Evolutionary conservation across 2,329 filamentous ascomycete species (phyloP).

Genomic region (Xylogone sp.): DNA sequence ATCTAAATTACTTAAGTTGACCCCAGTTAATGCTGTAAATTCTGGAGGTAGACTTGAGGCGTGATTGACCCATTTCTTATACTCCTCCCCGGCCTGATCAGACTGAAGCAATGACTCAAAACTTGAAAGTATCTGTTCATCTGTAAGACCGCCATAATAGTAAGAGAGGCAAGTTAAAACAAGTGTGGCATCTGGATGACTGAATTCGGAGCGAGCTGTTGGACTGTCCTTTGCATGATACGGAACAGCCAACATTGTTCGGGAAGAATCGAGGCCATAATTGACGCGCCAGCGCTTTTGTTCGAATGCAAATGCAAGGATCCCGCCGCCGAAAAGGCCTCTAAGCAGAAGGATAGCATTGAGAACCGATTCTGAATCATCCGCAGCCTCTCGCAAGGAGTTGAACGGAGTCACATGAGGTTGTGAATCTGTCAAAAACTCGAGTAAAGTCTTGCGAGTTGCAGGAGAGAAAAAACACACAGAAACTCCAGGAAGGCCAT

Average conservation of each 20-base stretch:
- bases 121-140: conserved; percentile 43
- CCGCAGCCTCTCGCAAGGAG: not conserved
- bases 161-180: conserved; percentile 51
- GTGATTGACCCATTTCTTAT: conserved; percentile 42
- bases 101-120: conserved; percentile 46
- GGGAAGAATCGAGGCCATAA: conserved; percentile 49
- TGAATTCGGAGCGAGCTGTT: conserved; percentile 53
- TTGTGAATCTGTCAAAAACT: conserved; percentile 2
- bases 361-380: conserved; percentile 14
- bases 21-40: conserved; percentile 39
- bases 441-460: not conserved
- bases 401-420: not conserved
- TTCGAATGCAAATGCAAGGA: conserved; percentile 49
- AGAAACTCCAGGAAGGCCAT: conserved; percentile 42
- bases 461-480: conserved; percentile 6
- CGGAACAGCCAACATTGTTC: conserved; percentile 52
- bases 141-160: conserved; percentile 51
- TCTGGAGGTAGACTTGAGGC: conserved; percentile 27
- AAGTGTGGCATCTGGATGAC: conserved; percentile 57
- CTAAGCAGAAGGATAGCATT: conserved; percentile 43
- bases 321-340: conserved; percentile 51
- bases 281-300: conserved; percentile 63
- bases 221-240: conserved; percentile 58
- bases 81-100: conserved; percentile 50
- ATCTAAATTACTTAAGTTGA: conserved; percentile 55